Evolutionary conservation across 768 basidiomycete genomes (phyloP), one percentile per base, ranked within the genome.

Genomic region (Chalciporus piperatus): DNA sequence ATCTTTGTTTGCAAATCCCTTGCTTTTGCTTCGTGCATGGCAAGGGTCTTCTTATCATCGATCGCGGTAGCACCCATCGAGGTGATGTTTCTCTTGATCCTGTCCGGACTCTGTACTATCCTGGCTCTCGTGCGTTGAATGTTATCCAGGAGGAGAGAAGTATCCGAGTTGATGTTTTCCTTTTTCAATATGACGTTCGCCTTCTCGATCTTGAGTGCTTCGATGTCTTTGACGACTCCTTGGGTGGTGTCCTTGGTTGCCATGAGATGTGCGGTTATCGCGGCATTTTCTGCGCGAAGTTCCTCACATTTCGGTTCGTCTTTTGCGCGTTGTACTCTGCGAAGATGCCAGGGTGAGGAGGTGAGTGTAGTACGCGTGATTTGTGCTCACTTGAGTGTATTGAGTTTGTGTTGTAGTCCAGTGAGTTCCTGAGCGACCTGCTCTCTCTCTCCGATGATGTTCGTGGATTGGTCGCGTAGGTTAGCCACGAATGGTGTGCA

Each of bases 31-130:
- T 93, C 88, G 56, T 85, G 81, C 55, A 77, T 67, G 1, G 78
- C 73, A 17, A 89, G 75, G 1, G 76, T 76, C 54, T 75, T 81
- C 63, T 89, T 89, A 58, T 95, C 91, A 48, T 87, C 85, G 16
- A 78, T 66, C 1, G 83, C 82, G 0, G 79, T 83, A 6, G 72
- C 64, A 3, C 80, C 77, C 87, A 96, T 92, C n/a, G 81, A 75
- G 11, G 77, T 70, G 59, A 96, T 96, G 39, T 83, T 88, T 45
- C 85, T 82, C 64, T 86, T 89, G 58, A 96, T 87, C 41, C 93
- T 80, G 42, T 96, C 94, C 0, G 94, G 94, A 0, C 91, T 93
- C 66, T 93, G 90, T 3, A 97, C 92, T 55, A 97, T 87, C 23
- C 92, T 83, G 25, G 82, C 74, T 45, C 82, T 77, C 0, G 84